A percentile compares a stretch with the other conserved stretches of the same genome.
Conservation (phyloP, 305 asterid genomes). For the Fraxinus sp. region DNA sequence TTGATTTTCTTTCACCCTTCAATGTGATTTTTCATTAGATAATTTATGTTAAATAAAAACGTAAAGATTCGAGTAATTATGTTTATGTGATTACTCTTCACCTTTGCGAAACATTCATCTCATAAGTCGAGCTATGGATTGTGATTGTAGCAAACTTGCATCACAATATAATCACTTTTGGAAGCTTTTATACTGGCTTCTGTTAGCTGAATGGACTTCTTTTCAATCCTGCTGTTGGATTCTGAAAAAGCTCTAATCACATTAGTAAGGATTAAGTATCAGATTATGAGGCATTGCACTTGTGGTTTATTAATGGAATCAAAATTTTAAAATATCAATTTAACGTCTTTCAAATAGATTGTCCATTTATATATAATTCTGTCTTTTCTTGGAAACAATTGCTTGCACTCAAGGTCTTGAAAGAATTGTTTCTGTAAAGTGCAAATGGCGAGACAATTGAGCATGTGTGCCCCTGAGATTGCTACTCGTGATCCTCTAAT, state of each 20-base stretch:
- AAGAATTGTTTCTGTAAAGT: slow-evolving; percentile 1
- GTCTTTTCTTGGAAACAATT: not conserved
- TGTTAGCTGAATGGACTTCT: not conserved
- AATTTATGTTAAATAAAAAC: slow-evolving; percentile 6
- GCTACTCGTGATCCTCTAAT: slow-evolving; percentile 5
- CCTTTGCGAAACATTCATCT: not conserved
- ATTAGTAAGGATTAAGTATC: not conserved
- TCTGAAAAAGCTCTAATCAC: not conserved
- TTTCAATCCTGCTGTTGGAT: not conserved
- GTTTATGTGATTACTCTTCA: slow-evolving; percentile 8
- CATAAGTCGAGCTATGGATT: not conserved
- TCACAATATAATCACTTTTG: not conserved
- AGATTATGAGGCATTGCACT: not conserved
- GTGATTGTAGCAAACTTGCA: not conserved
- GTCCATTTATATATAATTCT: slow-evolving; percentile 4
- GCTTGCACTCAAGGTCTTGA: not conserved
- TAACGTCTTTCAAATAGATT: not conserved
- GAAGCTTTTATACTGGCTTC: not conserved
- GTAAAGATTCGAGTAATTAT: not conserved
- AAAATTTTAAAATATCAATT: not conserved
- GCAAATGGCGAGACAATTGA: not conserved
- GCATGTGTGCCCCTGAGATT: not conserved
- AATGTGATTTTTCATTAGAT: slow-evolving; percentile 8
- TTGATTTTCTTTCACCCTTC: slow-evolving; percentile 6
- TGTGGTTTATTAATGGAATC: not conserved